Evolutionary conservation across 1,284 basidiomycete species (phyloP), one percentile per base, ranked within the genome.

Genomic region (Rhizopogon parksii): DNA sequence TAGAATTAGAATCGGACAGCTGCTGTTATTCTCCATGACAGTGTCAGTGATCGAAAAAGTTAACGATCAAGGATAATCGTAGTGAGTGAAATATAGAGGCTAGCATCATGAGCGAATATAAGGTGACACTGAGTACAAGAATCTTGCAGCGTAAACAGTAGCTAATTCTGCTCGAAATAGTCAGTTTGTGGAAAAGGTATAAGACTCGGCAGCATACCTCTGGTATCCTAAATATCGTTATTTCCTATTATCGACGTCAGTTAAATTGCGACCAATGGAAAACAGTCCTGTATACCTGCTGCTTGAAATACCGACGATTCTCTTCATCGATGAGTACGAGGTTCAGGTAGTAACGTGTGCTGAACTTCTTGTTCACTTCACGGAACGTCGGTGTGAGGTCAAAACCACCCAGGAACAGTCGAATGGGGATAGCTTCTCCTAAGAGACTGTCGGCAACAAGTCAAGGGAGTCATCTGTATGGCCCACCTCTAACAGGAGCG

Each of bases 321-420:
- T 98, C 95, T 69, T 98, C 95, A 66, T 99, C 95, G 56, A 98
- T 94, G 54, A 97, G 79, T 2, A 99, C 96, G 35, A 99, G 75
- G 66, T 98, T 99, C 58, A 96, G 80, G 68, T 98, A 99, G 71
- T 98, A 99, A 51, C 95, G 77, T 35, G 91, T 91, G 65, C 88
- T 93, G 72, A 99, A 99, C 73, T 95, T 97, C 79, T 99, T 99
- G 80, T 98, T 99, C 59, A 99, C 92, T 60, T 99, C 95, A 19
- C 95, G 81, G 81, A 98, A 99, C 8, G 95, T 99, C 1, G 96
- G 96, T 2, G 95, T 99, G 46, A 99, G 76, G 68, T 99, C 95
- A 66, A 99, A 99, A 2, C 96, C 96, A 49, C 95, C 96, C 3
- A 99, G 79, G 81, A 98, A 99, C 21, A 99, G 77, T 43, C 95